Conservation (phyloP, 169 alveolate genomes). For the Eimeria necatrix region DNA sequence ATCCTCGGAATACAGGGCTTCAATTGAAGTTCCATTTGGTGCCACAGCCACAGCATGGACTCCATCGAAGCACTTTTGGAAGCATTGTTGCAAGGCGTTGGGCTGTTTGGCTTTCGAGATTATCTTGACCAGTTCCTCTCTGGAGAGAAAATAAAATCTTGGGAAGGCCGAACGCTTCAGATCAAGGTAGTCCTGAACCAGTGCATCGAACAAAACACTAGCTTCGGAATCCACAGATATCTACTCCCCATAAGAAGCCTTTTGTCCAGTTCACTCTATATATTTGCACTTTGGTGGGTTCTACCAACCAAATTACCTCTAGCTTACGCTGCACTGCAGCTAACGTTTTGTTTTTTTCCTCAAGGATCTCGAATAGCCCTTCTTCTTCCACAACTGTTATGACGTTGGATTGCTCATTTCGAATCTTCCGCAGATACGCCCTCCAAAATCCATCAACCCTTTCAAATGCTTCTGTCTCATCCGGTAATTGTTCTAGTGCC, state of each 20-base stretch:
- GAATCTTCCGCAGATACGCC: slow-evolving; percentile 64
- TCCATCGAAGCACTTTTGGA: slow-evolving; percentile 90
- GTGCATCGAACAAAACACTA: slow-evolving; percentile 84
- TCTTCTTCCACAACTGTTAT: slow-evolving; percentile 64
- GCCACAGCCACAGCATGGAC: slow-evolving; percentile 82
- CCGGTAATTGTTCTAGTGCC: slow-evolving; percentile 54
- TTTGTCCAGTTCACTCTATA: neutral
- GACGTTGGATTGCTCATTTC: slow-evolving; percentile 40
- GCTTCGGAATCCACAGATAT: neutral
- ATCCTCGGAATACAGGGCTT: slow-evolving; percentile 44
- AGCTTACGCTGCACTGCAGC: slow-evolving; percentile 63
- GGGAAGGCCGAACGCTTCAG: slow-evolving; percentile 94
- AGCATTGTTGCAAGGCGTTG: slow-evolving; percentile 85
- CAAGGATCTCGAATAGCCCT: slow-evolving; percentile 57
- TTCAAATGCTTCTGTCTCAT: slow-evolving; percentile 59
- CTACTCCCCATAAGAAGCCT: neutral
- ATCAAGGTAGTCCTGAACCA: slow-evolving; percentile 92
- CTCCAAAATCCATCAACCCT: slow-evolving; percentile 69
- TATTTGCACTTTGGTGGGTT: neutral
- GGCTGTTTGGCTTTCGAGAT: slow-evolving; percentile 90
- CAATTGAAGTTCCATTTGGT: slow-evolving; percentile 32
- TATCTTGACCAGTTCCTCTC: slow-evolving; percentile 93
- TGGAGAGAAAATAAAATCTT: slow-evolving; percentile 94
- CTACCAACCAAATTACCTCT: slow-evolving; percentile 50
- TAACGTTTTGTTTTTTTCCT: slow-evolving; percentile 41